Base-by-base conservation (phyloP, 83 land plant species). In the Thuja plicata region DNA sequence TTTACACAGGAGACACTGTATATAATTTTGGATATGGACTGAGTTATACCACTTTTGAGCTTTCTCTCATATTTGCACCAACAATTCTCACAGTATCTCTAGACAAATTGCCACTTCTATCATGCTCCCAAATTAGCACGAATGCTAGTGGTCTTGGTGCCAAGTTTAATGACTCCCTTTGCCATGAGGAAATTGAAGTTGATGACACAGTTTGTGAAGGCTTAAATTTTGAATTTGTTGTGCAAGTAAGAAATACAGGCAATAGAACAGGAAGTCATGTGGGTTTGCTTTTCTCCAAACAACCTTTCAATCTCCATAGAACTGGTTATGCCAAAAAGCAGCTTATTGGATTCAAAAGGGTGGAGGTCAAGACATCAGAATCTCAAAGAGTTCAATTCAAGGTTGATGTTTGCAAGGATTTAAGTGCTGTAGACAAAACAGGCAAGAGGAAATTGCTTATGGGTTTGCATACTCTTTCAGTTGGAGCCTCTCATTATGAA, bases 11-110 rank as follows among this genome's bases (percentile, higher is more conserved):
- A 21, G 83, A 87, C 43, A 71, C 90, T 40, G 50, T 92, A 45
- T 94, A 88, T 83, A 38, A 74, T 2, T 94, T 91, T 73, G 95
- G 95, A 5, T 88, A 92, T 70, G 95, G 95, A 32, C 92, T 92
- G 81, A 94, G 93, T 85, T 94, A 91, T 91, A 86, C 93, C 15
- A 52, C 34, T 8, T 88, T 88, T 60, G 57, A 83, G 73, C 41
- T 77, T 38, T 78, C 73, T 84, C 57, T 93, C 32, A 48, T 77
- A 8, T 82, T 84, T 5, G 92, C 93, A 66, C 88, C 93, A 46
- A 8, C 57, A 30, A 40, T 87, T 15, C 21, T 92, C 0, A 46
- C 84, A 1, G n/a, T 92, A 35, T 71, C 86, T 71, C 62, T 60
- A n/a, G 40, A 34, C 77, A 48, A 86, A 46, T 34, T 8, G 10